Conservation (phyloP, 495 filamentous ascomycete species). For the Umbilicaria muhlenbergii region DNA sequence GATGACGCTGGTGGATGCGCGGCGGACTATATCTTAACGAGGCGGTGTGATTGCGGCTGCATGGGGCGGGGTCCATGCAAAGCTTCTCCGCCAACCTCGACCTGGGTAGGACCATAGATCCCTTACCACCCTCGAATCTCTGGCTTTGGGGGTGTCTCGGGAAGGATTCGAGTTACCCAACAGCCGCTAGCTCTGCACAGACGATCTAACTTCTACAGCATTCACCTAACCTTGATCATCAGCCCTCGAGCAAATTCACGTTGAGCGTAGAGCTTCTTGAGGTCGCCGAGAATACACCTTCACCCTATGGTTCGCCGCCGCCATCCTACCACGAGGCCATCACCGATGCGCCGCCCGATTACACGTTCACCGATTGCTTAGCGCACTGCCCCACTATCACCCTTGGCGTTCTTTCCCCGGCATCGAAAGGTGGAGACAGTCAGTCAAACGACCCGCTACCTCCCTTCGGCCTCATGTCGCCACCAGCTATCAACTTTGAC, state of each 20-base stretch:
- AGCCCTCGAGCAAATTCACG: not conserved
- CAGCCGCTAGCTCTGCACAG: not conserved
- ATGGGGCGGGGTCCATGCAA: conserved; percentile 3
- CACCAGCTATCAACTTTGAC: conserved; percentile 35
- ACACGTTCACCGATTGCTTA: conserved; percentile 7
- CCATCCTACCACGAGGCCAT: conserved; percentile 30
- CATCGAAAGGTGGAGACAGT: conserved; percentile 7
- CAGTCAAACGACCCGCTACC: conserved; percentile 21
- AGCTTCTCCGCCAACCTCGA: conserved; percentile 1
- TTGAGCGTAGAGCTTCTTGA: not conserved
- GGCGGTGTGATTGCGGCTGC: conserved; percentile 12
- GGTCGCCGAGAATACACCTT: not conserved
- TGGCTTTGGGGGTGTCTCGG: not conserved
- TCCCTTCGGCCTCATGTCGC: conserved; percentile 19
- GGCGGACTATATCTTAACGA: not conserved
- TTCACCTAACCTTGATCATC: not conserved
- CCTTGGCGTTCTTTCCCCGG: too few relatives aligned
- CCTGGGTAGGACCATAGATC: conserved; percentile 4
- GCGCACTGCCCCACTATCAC: conserved; percentile 17
- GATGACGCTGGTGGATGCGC: conserved; percentile 3
- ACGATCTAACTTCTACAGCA: not conserved
- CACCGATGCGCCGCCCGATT: conserved; percentile 28
- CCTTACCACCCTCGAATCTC: not conserved
- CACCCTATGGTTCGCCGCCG: conserved; percentile 14
- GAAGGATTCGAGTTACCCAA: not conserved